These are phyloP conservation scores for Caloboletus firmus DNA, from an alignment of 1,284 basidiomycete genomes.

Conservation along the genomic window DNA sequence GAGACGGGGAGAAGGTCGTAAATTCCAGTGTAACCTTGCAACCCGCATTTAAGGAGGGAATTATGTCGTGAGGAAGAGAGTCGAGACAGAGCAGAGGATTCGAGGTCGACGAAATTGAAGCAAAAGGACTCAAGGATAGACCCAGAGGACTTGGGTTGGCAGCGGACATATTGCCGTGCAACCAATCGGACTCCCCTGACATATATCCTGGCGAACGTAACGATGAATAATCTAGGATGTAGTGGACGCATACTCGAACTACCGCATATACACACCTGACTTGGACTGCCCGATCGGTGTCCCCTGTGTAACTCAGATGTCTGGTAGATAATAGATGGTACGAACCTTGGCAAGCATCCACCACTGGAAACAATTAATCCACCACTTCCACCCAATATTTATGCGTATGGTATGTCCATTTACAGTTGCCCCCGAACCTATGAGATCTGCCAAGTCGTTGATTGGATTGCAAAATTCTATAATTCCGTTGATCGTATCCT, in stretches of 20 bases:
- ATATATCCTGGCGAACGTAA: background rate
- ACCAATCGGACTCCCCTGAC: conserved; percentile 1
- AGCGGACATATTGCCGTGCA: background rate
- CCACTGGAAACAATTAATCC: conserved; percentile 28
- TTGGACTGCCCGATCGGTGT: conserved; percentile 12
- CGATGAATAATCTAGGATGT: background rate
- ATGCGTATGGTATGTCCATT: conserved; percentile 26
- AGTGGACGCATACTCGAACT: background rate
- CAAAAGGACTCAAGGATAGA: conserved; percentile 1
- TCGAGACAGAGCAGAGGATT: conserved; percentile 26
- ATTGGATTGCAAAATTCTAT: conserved; percentile 36
- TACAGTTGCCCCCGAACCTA: conserved; percentile 16
- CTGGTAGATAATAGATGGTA: background rate
- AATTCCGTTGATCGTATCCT: conserved; percentile 28
- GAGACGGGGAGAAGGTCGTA: conserved; percentile 28
- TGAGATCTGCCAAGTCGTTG: conserved; percentile 31
- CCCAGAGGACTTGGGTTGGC: background rate
- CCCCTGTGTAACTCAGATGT: conserved; percentile 3
- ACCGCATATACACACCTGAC: conserved; percentile 24
- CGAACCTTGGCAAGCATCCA: conserved; percentile 29
- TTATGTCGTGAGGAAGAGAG: conserved; percentile 5
- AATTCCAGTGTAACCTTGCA: conserved; percentile 26
- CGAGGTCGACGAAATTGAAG: conserved; percentile 4
- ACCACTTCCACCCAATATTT: conserved; percentile 31
- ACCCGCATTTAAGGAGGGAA: conserved; percentile 10